Percentiles rank a stretch among this genome's conserved stretches.
Evolutionary conservation across 768 basidiomycete species (phyloP).

Genomic region (Russula earlei): DNA sequence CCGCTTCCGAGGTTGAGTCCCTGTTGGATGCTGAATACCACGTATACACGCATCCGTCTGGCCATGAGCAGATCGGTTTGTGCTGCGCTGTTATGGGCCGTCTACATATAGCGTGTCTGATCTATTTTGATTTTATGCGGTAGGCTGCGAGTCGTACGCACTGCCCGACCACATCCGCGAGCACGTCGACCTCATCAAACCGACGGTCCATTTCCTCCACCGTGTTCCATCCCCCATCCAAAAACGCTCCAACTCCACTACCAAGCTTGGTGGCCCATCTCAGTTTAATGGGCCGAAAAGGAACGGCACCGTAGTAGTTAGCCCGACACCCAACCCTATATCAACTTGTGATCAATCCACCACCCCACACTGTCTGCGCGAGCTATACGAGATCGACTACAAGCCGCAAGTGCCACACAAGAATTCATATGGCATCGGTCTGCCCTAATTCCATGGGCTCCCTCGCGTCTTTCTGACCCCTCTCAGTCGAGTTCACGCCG

Average conservation of each 20-base stretch:
- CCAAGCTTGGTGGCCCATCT: slow-evolving; percentile 20
- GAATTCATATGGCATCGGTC: slow-evolving; percentile 49
- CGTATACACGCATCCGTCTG: slow-evolving; percentile 33
- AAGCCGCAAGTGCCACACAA: slow-evolving; percentile 32
- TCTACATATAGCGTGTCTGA: neutral
- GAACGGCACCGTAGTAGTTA: slow-evolving; percentile 14
- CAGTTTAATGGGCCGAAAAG: slow-evolving; percentile 18
- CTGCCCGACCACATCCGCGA: slow-evolving; percentile 30
- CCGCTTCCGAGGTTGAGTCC: slow-evolving; percentile 36
- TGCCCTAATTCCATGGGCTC: neutral
- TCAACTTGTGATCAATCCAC: slow-evolving; percentile 31
- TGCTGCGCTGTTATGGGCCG: neutral
- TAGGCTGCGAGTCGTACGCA: slow-evolving; percentile 33
- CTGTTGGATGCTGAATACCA: slow-evolving; percentile 36
- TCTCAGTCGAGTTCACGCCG: slow-evolving; percentile 35
- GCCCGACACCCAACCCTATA: slow-evolving; percentile 21
- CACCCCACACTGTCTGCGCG: slow-evolving; percentile 51
- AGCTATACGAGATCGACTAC: slow-evolving; percentile 47
- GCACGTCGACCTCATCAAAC: slow-evolving; percentile 37
- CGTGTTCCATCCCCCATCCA: neutral
- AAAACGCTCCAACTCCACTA: slow-evolving; percentile 17
- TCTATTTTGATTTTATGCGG: no score
- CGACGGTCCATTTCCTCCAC: slow-evolving; percentile 35
- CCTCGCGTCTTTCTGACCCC: neutral
- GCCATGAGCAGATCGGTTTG: slow-evolving; percentile 31